These are phyloP conservation scores for Parsonsia alboflavescens DNA, from an alignment of 257 asterid genomes.

Conservation along the genomic window DNA sequence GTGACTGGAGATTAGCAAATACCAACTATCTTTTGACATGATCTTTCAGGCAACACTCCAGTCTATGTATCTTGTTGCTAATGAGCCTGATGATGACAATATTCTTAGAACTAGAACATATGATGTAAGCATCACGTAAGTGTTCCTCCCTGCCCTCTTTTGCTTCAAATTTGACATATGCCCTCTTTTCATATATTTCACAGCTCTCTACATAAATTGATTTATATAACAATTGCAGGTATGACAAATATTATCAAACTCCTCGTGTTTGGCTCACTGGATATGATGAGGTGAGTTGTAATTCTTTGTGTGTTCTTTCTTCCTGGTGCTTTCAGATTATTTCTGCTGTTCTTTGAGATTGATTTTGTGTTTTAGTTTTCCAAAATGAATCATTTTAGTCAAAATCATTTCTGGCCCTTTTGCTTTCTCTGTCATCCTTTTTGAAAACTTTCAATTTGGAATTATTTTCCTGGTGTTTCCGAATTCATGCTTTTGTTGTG, in stretches of 20 bases:
- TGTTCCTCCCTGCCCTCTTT: constrained; percentile 5
- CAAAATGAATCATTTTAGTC: no score
- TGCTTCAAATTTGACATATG: not conserved
- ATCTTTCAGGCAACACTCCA: constrained; percentile 74
- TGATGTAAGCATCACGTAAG: constrained; percentile 98
- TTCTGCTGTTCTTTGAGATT: not conserved
- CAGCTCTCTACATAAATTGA: not conserved
- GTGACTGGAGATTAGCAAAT: not conserved
- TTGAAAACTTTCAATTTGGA: not conserved
- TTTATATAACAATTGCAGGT: constrained; percentile 38
- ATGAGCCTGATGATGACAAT: constrained; percentile 94
- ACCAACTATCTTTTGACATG: constrained; percentile 2
- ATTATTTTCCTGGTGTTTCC: not conserved
- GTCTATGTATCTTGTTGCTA: constrained; percentile 65
- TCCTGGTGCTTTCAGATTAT: not conserved
- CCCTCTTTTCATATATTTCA: constrained; percentile 1
- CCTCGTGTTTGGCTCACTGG: constrained; percentile 99
- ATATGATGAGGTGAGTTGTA: constrained; percentile 74
- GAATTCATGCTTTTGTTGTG: not conserved
- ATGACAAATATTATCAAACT: constrained; percentile 97
- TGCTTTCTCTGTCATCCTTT: not conserved
- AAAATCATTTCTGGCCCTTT: not conserved
- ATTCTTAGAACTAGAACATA: constrained; percentile 90
- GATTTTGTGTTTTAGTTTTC: no score
- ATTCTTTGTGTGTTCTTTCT: not conserved